Evolutionary conservation across 805 yeast species (phyloP).

Genomic region (Candida silvicultrix): DNA sequence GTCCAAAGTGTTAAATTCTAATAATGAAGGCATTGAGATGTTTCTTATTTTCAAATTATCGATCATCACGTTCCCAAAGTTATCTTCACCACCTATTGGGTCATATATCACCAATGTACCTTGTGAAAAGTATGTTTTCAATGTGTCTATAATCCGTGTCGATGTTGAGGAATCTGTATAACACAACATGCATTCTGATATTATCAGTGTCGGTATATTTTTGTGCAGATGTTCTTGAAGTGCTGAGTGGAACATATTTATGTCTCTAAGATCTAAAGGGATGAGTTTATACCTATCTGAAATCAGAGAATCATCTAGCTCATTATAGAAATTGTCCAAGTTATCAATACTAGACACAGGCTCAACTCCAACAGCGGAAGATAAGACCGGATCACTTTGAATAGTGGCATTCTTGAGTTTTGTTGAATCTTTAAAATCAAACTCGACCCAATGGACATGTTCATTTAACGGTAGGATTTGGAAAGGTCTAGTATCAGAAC

Average conservation of each 20-base stretch:
- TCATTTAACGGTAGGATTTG: constrained; percentile 25
- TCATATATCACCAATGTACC: constrained; percentile 40
- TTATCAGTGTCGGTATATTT: constrained; percentile 38
- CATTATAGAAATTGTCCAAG: constrained; percentile 5
- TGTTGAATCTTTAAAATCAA: constrained; percentile 44
- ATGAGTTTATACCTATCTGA: constrained; percentile 21
- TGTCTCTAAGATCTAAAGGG: constrained; percentile 29
- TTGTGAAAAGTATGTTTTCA: constrained; percentile 20
- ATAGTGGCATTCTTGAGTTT: constrained; percentile 32
- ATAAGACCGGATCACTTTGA: constrained; percentile 6
- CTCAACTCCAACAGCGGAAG: constrained; percentile 8
- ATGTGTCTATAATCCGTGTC: constrained; percentile 27
- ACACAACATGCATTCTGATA: constrained; percentile 56
- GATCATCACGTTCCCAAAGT: constrained; percentile 51
- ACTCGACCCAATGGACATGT: constrained; percentile 35
- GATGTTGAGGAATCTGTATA: constrained; percentile 40
- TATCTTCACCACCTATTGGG: constrained; percentile 49
- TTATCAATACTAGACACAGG: not conserved
- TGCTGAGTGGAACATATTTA: constrained; percentile 19
- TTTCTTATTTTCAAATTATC: constrained; percentile 40
- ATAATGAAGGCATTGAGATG: constrained; percentile 33
- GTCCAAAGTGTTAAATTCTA: constrained; percentile 30
- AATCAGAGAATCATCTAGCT: constrained; percentile 22
- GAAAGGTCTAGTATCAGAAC: constrained; percentile 54
- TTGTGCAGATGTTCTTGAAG: constrained; percentile 15